Evolutionary conservation across 2,329 filamentous ascomycete genomes (phyloP), one percentile per base, ranked within the genome.

Genomic region (Beauveria sp.): DNA sequence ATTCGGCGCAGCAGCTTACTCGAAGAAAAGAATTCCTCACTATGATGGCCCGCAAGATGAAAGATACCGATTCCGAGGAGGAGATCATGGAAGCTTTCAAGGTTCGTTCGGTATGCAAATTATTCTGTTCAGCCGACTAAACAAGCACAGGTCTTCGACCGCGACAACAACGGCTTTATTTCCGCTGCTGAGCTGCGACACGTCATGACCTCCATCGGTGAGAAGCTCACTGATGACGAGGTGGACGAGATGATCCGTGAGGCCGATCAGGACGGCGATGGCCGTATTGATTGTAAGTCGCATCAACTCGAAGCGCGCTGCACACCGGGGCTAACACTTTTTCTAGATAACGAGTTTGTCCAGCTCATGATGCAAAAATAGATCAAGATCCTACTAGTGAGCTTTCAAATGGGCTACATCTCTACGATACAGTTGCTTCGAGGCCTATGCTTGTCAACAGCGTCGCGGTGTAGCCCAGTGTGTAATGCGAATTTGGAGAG

Each of bases 331-430:
- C 59, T 58, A 38, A 49, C 48, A 10, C 8, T 34, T 22, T 54
- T 18, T 52, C 69, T 38, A 93, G 90, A 93, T 80, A 93, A 93
- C 81, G 90, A 95, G 78, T 95, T 95, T 73, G 90, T 95, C 70
- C 90, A 95, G 80, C 87, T 95, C 74, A 95, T 95, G 90, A 93
- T 95, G 90, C 90, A 95, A 84, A 93, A 93, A 83, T 93, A 90
- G 82, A 60, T 26, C 16, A 24, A 7, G 0, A 10, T 20, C 24
- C 26, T 49, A 1, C n/a, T 22, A 9, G 46, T 12, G n/a, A 60
- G 57, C 57, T 52, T 50, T 58, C 28, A 34, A 58, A 42, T n/a
- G 12, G 43, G 45, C 45, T 20, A 42, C 34, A 42, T 34, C 42
- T 16, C 45, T 50, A 46, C 22, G 20, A 45, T 38, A 48, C 40